Base-by-base conservation (phyloP, 2,329 filamentous ascomycete genomes). In the Xylaria arbuscula region DNA sequence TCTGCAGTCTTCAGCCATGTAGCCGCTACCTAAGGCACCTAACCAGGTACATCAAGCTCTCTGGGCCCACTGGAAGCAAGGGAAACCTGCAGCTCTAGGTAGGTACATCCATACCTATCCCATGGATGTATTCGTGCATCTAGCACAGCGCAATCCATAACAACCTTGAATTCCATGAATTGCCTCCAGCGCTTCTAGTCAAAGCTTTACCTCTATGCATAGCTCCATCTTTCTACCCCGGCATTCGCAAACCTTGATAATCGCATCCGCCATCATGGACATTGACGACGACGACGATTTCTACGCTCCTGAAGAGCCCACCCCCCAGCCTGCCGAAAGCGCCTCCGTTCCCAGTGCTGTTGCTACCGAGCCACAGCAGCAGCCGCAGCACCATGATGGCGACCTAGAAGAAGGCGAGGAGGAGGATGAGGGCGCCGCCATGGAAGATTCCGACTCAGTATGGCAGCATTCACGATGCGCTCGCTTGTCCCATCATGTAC, bases 261-360 rank as follows among this genome's bases (percentile, higher is more conserved):
- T n/a, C 61, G 66, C 38, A 32, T 54, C 72, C 50, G 55, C 56
- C 76, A 83, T 71, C 24, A 90, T 91, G 88, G 88, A 91, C 76
- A 86, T 90, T 67, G 89, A 91, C 78, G 88, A 90, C 72, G 88
- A 90, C 59, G 89, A 90, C 72, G 89, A 91, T 78, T 89, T 91
- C 74, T 91, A 91, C 76, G 86, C 85, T 66, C 85, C 86, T 1
- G 88, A 90, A 68, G 88, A 89, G 78, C 81, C 84, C 47, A 81
- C 81, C 1, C 69, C 67, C 6, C 57, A 64, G 24, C 10, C 70
- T 24, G 42, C 60, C 36, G 53, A 62, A 58, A 65, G 54, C 51
- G 40, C 65, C 1, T 24, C 60, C 19, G 59, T 55, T n/a, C 15
- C 66, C 42, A 48, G 28, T 53, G 34, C 40, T 45, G 57, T 62